These are phyloP conservation scores for Pisolithus sp. DNA, from an alignment of 768 basidiomycete species.

Conservation along the genomic window DNA sequence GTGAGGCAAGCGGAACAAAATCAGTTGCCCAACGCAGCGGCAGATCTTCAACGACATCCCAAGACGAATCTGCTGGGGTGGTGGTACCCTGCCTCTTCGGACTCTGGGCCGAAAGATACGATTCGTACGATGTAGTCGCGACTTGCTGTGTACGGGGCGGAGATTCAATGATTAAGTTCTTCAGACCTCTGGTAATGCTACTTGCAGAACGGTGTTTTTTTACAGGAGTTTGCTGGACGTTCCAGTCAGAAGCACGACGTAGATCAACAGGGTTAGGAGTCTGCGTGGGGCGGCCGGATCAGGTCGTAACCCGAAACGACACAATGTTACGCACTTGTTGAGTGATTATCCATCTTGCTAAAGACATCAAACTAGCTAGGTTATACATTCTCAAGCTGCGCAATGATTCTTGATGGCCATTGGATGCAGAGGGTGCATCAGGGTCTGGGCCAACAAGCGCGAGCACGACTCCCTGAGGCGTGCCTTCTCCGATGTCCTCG, in stretches of 20 bases:
- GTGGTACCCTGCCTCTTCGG: constrained; percentile 19
- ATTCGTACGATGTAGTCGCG: constrained; percentile 17
- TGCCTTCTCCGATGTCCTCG: constrained; percentile 48
- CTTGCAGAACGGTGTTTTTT: constrained; percentile 46
- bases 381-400: constrained; percentile 78
- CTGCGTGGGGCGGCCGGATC: constrained; percentile 26
- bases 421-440: constrained; percentile 33
- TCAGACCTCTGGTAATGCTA: constrained; percentile 58
- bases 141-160: constrained; percentile 26
- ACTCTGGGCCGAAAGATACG: constrained; percentile 27
- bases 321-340: constrained; percentile 47
- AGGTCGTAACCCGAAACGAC: not conserved
- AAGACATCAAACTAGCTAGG: constrained; percentile 62
- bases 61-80: constrained; percentile 43
- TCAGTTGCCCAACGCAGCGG: constrained; percentile 85
- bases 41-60: constrained; percentile 71
- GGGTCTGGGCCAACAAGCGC: constrained; percentile 63
- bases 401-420: constrained; percentile 48
- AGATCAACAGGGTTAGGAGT: constrained; percentile 58
- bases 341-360: constrained; percentile 68
- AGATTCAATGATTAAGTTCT: constrained; percentile 46
- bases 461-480: constrained; percentile 69
- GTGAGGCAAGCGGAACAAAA: constrained; percentile 68
- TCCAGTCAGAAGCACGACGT: constrained; percentile 43
- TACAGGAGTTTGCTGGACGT: constrained; percentile 41